Evolutionary conservation across 768 basidiomycete species (phyloP).

Genomic region (Leccinum subgranulosum): DNA sequence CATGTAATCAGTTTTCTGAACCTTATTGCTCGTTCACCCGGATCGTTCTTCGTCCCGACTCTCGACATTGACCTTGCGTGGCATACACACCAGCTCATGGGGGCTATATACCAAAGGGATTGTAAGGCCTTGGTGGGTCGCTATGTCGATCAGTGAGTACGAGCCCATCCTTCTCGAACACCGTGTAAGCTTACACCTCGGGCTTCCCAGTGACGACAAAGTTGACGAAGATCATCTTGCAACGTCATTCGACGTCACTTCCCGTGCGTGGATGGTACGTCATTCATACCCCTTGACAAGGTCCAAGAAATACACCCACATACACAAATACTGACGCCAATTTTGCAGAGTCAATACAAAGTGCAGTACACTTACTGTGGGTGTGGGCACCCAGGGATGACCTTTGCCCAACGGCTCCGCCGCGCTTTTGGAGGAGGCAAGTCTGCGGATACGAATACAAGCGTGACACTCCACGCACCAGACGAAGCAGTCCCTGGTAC

Average conservation of each 20-base stretch:
- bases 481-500: constrained; percentile 39
- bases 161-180: too few species aligned
- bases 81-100: constrained; percentile 66
- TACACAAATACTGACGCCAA: background rate
- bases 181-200: too few species aligned
- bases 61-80: constrained; percentile 70
- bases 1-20: constrained; percentile 41
- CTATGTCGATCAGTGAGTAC: constrained; percentile 54
- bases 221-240: constrained; percentile 45
- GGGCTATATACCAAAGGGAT: constrained; percentile 40
- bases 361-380: constrained; percentile 58
- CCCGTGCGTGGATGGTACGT: constrained; percentile 45
- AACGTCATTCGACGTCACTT: constrained; percentile 48
- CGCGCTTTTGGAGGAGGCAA: constrained; percentile 16
- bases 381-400: constrained; percentile 46
- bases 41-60: constrained; percentile 51
- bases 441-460: constrained; percentile 5
- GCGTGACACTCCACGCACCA: constrained; percentile 30
- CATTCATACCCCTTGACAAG: background rate
- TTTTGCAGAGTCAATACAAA: constrained; percentile 40
- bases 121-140: constrained; percentile 38
- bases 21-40: constrained; percentile 44
- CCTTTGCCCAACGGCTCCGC: constrained; percentile 42
- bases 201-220: constrained; percentile 44
- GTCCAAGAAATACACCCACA: background rate